Percentiles rank a stretch among this genome's conserved stretches.
Conservation (phyloP, 768 basidiomycete species). For the Leccinellum albellum region DNA sequence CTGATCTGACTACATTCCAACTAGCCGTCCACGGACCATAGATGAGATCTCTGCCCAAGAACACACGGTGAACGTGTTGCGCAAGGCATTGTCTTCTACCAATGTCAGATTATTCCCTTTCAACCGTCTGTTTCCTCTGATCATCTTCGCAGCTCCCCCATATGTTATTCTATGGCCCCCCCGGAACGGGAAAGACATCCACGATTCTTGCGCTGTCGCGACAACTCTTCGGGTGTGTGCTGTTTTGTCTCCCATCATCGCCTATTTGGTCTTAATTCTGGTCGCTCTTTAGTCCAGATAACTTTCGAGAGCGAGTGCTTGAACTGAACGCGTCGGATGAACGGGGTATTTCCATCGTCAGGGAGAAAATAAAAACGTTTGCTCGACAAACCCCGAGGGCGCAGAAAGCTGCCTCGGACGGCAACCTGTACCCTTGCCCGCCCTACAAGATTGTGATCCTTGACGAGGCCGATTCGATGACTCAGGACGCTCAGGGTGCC, state of each 20-base stretch:
- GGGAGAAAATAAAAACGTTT: slow-evolving; percentile 98
- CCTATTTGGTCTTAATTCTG: neutral
- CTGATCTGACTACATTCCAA: slow-evolving; percentile 5
- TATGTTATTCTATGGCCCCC: slow-evolving; percentile 99
- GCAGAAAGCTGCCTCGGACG: slow-evolving; percentile 67
- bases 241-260: neutral
- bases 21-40: slow-evolving; percentile 93
- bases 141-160: slow-evolving; percentile 76
- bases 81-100: slow-evolving; percentile 85
- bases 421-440: slow-evolving; percentile 88
- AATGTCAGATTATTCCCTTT: slow-evolving; percentile 56
- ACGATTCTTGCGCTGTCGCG: slow-evolving; percentile 92
- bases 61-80: slow-evolving; percentile 88
- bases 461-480: slow-evolving; percentile 99
- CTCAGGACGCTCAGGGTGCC: slow-evolving; percentile 97
- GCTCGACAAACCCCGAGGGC: slow-evolving; percentile 88
- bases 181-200: slow-evolving; percentile 97
- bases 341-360: slow-evolving; percentile 92
- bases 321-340: slow-evolving; percentile 99
- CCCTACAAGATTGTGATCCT: slow-evolving; percentile 99
- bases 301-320: slow-evolving; percentile 87
- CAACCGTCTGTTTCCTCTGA: slow-evolving; percentile 4
- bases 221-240: slow-evolving; percentile 85
- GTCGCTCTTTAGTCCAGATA: slow-evolving; percentile 69
- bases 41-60: slow-evolving; percentile 98